Conservation (phyloP, 169 alveolate species). For the Perkinsus chesapeaki region DNA sequence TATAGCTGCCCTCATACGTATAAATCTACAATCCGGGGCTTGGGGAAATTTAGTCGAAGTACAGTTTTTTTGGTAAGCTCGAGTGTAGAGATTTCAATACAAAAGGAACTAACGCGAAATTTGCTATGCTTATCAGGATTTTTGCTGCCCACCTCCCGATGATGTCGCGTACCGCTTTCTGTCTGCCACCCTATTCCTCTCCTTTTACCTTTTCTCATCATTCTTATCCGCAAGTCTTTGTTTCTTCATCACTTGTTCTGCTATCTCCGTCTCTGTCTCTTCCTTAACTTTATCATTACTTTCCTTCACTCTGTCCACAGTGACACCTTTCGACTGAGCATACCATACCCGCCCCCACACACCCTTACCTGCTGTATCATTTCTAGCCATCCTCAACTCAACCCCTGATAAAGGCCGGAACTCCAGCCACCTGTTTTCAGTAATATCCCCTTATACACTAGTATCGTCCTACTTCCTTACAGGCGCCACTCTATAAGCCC, state of each 20-base stretch:
- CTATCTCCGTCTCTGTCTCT: not conserved
- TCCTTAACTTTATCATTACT: not conserved
- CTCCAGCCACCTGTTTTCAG: not conserved
- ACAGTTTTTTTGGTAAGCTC: too few relatives aligned
- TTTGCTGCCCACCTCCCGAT: too few relatives aligned
- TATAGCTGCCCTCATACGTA: not conserved
- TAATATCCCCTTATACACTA: not conserved
- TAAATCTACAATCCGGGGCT: not conserved
- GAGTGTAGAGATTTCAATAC: too few relatives aligned
- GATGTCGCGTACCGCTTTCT: too few relatives aligned
- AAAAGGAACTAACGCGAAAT: too few relatives aligned
- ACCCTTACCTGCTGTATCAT: not conserved
- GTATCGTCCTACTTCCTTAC: not conserved
- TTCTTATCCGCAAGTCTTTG: not conserved
- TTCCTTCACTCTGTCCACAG: too few relatives aligned
- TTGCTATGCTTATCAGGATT: too few relatives aligned
- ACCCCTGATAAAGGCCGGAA: not conserved
- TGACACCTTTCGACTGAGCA: not conserved
- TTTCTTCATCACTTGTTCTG: not conserved
- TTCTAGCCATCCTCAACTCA: not conserved
- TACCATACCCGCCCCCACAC: not conserved
- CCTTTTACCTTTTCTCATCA: not conserved
- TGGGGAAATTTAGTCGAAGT: too few relatives aligned
- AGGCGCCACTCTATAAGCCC: not conserved
- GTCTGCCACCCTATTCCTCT: not conserved